Percentiles rank a stretch among this genome's conserved stretches.
Conservation (phyloP, 2,329 filamentous ascomycete genomes). For the Sordariomycetes sp. region DNA sequence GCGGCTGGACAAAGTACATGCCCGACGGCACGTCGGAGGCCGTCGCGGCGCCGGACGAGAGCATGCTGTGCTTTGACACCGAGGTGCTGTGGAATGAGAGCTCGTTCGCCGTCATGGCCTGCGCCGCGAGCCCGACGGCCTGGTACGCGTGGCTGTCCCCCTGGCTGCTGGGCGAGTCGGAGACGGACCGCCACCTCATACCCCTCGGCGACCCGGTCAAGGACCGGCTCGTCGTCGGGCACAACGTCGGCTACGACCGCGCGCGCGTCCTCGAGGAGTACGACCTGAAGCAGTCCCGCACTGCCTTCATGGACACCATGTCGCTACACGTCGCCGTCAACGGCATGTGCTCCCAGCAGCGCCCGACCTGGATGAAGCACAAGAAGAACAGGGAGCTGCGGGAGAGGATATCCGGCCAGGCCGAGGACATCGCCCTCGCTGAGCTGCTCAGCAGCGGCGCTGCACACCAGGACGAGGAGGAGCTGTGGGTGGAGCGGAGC, state of each 20-base stretch:
- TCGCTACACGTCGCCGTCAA: constrained; percentile 95
- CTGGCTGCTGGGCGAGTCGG: constrained; percentile 77
- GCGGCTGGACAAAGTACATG: constrained; percentile 92
- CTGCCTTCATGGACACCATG: constrained; percentile 93
- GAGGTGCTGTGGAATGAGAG: constrained; percentile 95
- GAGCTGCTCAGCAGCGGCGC: constrained; percentile 55
- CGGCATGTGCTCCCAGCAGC: constrained; percentile 94
- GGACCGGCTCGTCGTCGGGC: constrained; percentile 72
- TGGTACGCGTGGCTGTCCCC: constrained; percentile 99
- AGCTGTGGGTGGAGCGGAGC: constrained; percentile 88
- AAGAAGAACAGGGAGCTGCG: constrained; percentile 78
- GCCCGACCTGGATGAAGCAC: constrained; percentile 95
- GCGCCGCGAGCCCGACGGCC: constrained; percentile 72
- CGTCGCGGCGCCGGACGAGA: constrained; percentile 65
- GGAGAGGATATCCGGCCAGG: constrained; percentile 63
- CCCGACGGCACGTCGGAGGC: constrained; percentile 55
- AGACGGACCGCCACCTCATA: constrained; percentile 67
- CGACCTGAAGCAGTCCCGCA: constrained; percentile 65
- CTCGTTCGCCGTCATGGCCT: constrained; percentile 92
- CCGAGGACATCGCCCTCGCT: constrained; percentile 57
- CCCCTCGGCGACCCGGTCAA: constrained; percentile 67
- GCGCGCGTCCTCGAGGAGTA: constrained; percentile 87
- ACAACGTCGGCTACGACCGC: constrained; percentile 92
- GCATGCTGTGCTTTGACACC: constrained; percentile 83
- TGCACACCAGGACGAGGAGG: constrained; percentile 73